Evolutionary conservation across 768 basidiomycete genomes (phyloP).

Genomic region (Stropharia rugosoannulata): DNA sequence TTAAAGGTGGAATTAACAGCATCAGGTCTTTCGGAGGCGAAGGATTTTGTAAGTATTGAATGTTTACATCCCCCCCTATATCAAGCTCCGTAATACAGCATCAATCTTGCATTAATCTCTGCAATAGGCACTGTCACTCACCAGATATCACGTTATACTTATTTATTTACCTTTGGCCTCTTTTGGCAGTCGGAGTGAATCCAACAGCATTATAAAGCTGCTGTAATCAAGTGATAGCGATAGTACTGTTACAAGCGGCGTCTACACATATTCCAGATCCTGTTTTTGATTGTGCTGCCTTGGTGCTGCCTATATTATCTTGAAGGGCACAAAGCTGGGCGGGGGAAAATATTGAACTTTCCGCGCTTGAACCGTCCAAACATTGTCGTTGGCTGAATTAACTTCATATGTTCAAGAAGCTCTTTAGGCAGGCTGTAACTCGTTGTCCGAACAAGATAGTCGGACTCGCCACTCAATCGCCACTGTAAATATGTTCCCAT

Average conservation of each 20-base stretch:
- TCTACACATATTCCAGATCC: constrained; percentile 39
- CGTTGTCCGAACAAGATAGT: constrained; percentile 61
- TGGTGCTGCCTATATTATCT: too few species aligned
- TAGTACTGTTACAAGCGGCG: constrained; percentile 44
- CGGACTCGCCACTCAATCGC: too few species aligned
- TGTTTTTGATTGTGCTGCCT: constrained; percentile 10
- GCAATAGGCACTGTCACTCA: constrained; percentile 4
- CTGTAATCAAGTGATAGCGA: constrained; percentile 53
- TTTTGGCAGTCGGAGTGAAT: constrained; percentile 39
- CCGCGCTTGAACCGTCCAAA: constrained; percentile 36
- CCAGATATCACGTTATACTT: constrained; percentile 53
- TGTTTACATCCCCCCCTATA: constrained; percentile 47
- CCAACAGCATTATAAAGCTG: constrained; percentile 55
- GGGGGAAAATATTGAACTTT: constrained; percentile 33
- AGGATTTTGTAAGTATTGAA: constrained; percentile 50
- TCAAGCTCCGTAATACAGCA: neutral
- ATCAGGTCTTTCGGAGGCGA: constrained; percentile 38
- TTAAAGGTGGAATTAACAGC: constrained; percentile 50
- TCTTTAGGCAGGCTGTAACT: constrained; percentile 63
- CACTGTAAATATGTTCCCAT: constrained; percentile 54
- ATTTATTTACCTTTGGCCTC: constrained; percentile 53
- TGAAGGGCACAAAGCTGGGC: neutral
- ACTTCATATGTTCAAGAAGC: constrained; percentile 59
- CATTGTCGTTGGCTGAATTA: constrained; percentile 73
- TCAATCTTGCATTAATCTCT: too few species aligned